Evolutionary conservation across 2,329 filamentous ascomycete genomes (phyloP), one percentile per base, ranked within the genome.

Genomic region (Apiospora koreana): DNA sequence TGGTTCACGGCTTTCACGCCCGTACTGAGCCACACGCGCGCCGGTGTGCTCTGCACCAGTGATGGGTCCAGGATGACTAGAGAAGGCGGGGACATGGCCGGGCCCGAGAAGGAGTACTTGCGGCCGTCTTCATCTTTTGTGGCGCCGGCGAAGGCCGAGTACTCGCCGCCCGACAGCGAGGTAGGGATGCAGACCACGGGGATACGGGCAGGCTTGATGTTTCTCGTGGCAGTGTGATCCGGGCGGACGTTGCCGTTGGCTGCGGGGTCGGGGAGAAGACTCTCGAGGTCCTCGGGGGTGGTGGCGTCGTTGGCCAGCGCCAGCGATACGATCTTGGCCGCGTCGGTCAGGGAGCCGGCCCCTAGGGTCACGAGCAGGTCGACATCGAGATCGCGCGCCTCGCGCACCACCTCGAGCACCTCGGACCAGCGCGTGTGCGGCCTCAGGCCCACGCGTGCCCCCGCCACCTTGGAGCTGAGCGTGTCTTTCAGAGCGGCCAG

Each of bases 1-100:
- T 80, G 77, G 31, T 80, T 78, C n/a, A 79, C 72, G n/a, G 74
- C 76, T 54, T 74, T 75, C 50, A 78, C 73, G 0, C 89, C 89
- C 0, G 87, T 88, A 58, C 85, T 86, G 1, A 90, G 79, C 88
- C 88, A 91, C 25, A 89, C 81, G 25, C 79, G 79, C 0, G 81
- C 78, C 0, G 88, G 88, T 0, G 88, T 90, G 0, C 84, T 85
- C 1, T 80, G 76, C 21, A 82, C 83, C 0, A 91, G 79, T 18
- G 81, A 79, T 1, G 88, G 86, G 70, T 90, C 88, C 2, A 89
- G 83, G 46, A 91, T 86, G 6, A 90, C 81, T 3, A 91, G 81
- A 5, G 83, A 77, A 0, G 88, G 83, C 0, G 85, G 83, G 41
- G 81, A 80, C 5, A 79, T 65, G 18, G 66, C 76, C 0, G 83